Evolutionary conservation across 208 protist genomes (phyloP).

Genomic region (Phytomonas sp.): DNA sequence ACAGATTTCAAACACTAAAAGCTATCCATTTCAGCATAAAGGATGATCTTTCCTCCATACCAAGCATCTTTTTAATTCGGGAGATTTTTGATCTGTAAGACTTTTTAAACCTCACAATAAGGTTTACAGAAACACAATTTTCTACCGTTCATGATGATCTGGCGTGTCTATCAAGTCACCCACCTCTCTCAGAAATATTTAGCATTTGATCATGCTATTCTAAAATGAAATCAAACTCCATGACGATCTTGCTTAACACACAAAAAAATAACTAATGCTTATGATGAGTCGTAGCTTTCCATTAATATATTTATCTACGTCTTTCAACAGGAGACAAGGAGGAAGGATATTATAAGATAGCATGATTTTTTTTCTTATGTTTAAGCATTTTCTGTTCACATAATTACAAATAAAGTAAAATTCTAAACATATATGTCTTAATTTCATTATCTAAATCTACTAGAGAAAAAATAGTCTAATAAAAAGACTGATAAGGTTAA

Average conservation of each 20-base stretch:
- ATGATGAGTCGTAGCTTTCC: neutral
- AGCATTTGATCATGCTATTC: neutral
- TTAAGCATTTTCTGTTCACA: neutral
- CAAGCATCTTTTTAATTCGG: neutral
- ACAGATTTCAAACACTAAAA: neutral
- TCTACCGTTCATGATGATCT: neutral
- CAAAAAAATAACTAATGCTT: neutral
- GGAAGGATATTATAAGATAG: neutral
- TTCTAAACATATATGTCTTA: neutral
- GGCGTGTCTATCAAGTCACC: neutral
- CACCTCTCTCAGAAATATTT: neutral
- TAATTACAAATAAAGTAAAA: slow-evolving; percentile 14
- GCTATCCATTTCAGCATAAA: neutral
- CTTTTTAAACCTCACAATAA: neutral
- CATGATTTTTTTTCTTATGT: neutral
- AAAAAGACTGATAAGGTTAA: neutral
- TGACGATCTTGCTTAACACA: neutral
- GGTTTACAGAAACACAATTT: neutral
- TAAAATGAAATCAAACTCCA: neutral
- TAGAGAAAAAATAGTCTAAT: slow-evolving; percentile 3
- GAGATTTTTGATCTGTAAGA: neutral
- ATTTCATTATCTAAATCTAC: slow-evolving; percentile 1
- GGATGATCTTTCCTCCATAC: neutral
- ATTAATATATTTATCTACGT: neutral
- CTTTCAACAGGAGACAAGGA: neutral